Conservation (phyloP, 2,329 filamentous ascomycete genomes). For the Proliferodiscus dingleyae region DNA sequence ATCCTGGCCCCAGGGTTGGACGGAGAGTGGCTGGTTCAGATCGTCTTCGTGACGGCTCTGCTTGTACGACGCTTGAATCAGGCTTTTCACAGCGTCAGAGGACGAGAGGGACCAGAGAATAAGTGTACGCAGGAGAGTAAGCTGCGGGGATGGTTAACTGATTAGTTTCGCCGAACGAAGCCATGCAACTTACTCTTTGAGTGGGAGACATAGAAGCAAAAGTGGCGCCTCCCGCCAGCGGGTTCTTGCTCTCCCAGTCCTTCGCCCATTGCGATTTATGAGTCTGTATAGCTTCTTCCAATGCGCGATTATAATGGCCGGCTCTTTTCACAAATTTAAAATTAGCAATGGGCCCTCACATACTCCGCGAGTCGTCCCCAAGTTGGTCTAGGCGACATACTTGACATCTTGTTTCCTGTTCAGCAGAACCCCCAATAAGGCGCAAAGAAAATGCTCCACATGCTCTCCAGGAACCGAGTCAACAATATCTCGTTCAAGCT, state of each 20-base stretch:
- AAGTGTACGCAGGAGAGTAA: constrained; percentile 76
- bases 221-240: constrained; percentile 70
- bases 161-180: neutral
- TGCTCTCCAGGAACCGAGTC: constrained; percentile 76
- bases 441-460: constrained; percentile 84
- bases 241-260: constrained; percentile 78
- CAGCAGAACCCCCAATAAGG: constrained; percentile 77
- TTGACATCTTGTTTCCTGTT: constrained; percentile 99
- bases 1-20: constrained; percentile 87
- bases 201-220: constrained; percentile 80
- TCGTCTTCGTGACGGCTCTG: constrained; percentile 74
- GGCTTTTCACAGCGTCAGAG: constrained; percentile 74
- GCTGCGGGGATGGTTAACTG: constrained; percentile 43
- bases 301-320: constrained; percentile 85
- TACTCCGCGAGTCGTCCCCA: neutral
- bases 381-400: constrained; percentile 50
- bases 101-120: constrained; percentile 85
- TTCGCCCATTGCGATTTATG: constrained; percentile 86
- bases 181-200: constrained; percentile 60
- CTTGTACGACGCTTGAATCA: constrained; percentile 87
- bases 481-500: constrained; percentile 81
- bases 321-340: constrained; percentile 50
- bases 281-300: constrained; percentile 85
- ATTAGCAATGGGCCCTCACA: constrained; percentile 9
- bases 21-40: constrained; percentile 78